Base-by-base conservation (phyloP, 2,329 filamentous ascomycete genomes). In the Trichoderma sp. region DNA sequence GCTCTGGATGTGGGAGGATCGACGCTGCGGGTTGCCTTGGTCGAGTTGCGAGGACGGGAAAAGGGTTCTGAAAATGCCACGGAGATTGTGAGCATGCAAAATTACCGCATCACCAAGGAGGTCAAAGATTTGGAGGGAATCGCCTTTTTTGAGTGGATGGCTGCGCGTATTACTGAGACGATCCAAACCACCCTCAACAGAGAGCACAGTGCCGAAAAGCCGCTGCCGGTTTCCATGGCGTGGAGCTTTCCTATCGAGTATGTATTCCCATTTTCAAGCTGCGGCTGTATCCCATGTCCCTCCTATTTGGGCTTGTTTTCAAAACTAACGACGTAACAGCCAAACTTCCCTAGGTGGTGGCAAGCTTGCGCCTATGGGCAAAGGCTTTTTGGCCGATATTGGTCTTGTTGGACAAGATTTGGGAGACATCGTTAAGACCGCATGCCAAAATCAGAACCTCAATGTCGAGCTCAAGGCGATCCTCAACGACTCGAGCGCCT, bases 161-260 rank as follows among this genome's bases (percentile, higher is more conserved):
- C 88, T 0, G 81, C 82, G 53, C 84, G 83, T 71, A 89, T 91
- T 73, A 76, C 81, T 63, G 85, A 89, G 60, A 88, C 87, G 1
- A 79, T 91, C 13, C 78, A 80, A 7, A 80, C 80, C 55, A 83
- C 83, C 21, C 74, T 81, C 27, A 79, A 81, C 56, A 76, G 78
- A 3, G 78, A 76, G 27, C 77, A 80, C 69, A 76, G 73, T 55
- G 75, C 77, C 5, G 79, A 81, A 29, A 77, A 80, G 2, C 83
- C 85, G 33, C 79, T 91, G 63, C 85, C 84, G 10, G 82, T 90
- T 79, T 88, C 88, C 1, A 77, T 91, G 71, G 87, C 89, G 6
- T 91, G 89, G 88, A 91, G 89, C 70, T 92, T 92, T 73, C 89
- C 89, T 31, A 88, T 91, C 56, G 87, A 91, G 88, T 90, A 81